These are phyloP conservation scores for Penicillium verhagenii DNA, from an alignment of 495 filamentous ascomycete species.

Conservation along the genomic window DNA sequence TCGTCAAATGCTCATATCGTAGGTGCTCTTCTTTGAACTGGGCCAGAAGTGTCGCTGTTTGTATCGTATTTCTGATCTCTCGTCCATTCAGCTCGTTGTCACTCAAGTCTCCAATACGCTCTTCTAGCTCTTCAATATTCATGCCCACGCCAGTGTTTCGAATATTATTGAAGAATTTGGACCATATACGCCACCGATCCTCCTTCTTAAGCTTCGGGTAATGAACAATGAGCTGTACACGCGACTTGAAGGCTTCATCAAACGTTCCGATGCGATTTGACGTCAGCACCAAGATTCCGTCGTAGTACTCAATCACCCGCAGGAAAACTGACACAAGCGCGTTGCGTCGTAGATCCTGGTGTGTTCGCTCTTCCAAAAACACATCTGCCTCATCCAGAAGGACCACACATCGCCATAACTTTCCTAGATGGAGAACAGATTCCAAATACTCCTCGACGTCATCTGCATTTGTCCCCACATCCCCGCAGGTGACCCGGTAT, in stretches of 20 bases:
- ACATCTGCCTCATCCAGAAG: slow-evolving; percentile 59
- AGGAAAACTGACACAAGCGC: slow-evolving; percentile 54
- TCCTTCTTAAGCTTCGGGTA: slow-evolving; percentile 19
- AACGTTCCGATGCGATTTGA: slow-evolving; percentile 47
- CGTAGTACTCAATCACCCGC: slow-evolving; percentile 57
- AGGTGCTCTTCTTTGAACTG: background rate
- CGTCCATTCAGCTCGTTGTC: slow-evolving; percentile 36
- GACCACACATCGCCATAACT: slow-evolving; percentile 48
- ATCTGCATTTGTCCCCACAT: slow-evolving; percentile 37
- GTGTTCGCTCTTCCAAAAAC: slow-evolving; percentile 46
- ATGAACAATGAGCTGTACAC: slow-evolving; percentile 47
- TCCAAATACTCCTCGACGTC: slow-evolving; percentile 45
- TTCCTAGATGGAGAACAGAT: slow-evolving; percentile 36
- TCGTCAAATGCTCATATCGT: no score
- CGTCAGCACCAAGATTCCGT: slow-evolving; percentile 36
- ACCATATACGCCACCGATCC: slow-evolving; percentile 37
- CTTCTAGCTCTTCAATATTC: background rate
- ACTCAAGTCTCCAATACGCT: slow-evolving; percentile 4
- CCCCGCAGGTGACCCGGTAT: slow-evolving; percentile 30
- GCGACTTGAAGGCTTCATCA: slow-evolving; percentile 50
- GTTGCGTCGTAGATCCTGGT: slow-evolving; percentile 46
- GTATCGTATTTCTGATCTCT: slow-evolving; percentile 28
- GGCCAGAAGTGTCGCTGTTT: background rate
- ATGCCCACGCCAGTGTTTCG: background rate
- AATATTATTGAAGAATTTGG: slow-evolving; percentile 30